A percentile compares a stretch with the other conserved stretches of the same genome.
phyloP scores from a whole-genome alignment of 2,329 filamentous ascomycete species.

The Sporothrix brunneoviolacea region DNA sequence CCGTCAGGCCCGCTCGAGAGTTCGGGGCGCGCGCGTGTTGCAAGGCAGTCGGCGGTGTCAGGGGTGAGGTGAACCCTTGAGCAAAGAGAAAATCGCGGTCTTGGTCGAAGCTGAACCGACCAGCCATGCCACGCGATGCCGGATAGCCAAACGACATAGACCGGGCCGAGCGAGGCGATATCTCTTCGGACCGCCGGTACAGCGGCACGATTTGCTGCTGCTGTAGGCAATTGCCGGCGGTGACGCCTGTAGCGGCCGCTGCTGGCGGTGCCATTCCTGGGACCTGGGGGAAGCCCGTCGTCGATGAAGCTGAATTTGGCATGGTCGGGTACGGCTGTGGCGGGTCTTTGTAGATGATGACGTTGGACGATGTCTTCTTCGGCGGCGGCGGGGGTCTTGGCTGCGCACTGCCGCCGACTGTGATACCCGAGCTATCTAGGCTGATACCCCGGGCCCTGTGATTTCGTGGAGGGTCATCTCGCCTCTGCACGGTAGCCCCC shows the following conservation, averaged over 20 bases:
- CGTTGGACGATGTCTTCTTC: constrained; percentile 38
- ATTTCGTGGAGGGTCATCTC: background rate
- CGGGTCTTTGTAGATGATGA: constrained; percentile 45
- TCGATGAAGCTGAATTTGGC: background rate
- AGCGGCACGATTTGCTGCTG: constrained; percentile 5
- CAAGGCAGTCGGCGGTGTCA: constrained; percentile 40
- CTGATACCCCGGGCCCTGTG: background rate
- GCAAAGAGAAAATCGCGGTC: constrained; percentile 19
- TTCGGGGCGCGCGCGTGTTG: constrained; percentile 56
- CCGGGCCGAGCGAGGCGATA: constrained; percentile 12
- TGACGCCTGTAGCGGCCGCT: background rate
- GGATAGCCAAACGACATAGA: constrained; percentile 15
- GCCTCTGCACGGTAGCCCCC: constrained; percentile 4
- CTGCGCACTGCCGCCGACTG: background rate
- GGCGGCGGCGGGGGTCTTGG: constrained; percentile 20
- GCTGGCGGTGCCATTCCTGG: background rate
- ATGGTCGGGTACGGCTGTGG: background rate
- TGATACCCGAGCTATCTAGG: constrained; percentile 7
- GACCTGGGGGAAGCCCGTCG: background rate
- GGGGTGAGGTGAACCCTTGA: constrained; percentile 23
- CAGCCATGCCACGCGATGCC: background rate
- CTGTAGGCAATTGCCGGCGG: constrained; percentile 4
- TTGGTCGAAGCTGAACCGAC: constrained; percentile 17
- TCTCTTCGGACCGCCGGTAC: constrained; percentile 25
- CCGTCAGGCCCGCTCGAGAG: constrained; percentile 54